A percentile compares a stretch with the other conserved stretches of the same genome.
Evolutionary conservation across 805 yeast genomes (phyloP).

Genomic region (Saccharomycopsis sp.): DNA sequence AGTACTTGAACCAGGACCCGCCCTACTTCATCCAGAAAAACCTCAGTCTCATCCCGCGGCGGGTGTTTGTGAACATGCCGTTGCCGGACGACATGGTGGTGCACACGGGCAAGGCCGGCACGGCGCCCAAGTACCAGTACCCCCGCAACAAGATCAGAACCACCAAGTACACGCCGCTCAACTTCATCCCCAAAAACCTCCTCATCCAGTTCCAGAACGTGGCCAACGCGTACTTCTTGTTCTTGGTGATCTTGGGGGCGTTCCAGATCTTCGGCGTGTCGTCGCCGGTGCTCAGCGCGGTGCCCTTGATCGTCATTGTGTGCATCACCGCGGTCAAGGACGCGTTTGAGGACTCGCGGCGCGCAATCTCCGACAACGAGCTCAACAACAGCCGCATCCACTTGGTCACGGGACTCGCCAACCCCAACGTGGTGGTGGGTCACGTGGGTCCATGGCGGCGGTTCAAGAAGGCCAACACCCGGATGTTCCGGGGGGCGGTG

Average conservation of each 20-base stretch:
- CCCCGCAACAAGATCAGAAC: conserved; percentile 56
- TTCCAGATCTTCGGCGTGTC: conserved; percentile 70
- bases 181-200: conserved; percentile 49
- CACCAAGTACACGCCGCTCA: conserved; percentile 50
- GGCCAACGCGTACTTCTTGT: conserved; percentile 53
- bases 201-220: conserved; percentile 49
- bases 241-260: conserved; percentile 49
- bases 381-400: conserved; percentile 62
- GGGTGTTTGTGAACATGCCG: conserved; percentile 42
- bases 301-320: conserved; percentile 76
- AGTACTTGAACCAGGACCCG: conserved; percentile 2
- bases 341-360: conserved; percentile 68
- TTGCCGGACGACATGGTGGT: conserved; percentile 40
- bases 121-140: conserved; percentile 32
- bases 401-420: conserved; percentile 44
- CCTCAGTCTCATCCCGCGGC: conserved; percentile 24
- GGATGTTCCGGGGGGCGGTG: conserved; percentile 22
- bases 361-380: conserved; percentile 58
- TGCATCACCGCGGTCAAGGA: conserved; percentile 68
- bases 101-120: neutral
- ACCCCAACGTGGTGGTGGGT: conserved; percentile 51
- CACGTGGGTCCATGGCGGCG: conserved; percentile 58
- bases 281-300: conserved; percentile 68
- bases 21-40: conserved; percentile 13
- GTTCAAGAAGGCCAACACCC: conserved; percentile 54